phyloP scores from a whole-genome alignment of 805 yeast genomes.

The Naumovozyma dairenensis region DNA sequence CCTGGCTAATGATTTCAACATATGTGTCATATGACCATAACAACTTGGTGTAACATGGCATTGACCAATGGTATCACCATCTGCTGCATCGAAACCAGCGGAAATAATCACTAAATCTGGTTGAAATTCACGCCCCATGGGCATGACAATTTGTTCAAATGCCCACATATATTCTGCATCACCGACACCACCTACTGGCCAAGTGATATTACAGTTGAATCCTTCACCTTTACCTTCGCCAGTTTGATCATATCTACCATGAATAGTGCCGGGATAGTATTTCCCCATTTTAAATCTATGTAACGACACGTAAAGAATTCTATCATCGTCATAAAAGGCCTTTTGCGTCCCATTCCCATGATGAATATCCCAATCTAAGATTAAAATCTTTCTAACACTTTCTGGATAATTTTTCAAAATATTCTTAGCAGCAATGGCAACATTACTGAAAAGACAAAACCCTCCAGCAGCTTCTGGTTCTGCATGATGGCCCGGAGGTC shows the following conservation, averaged over 20 bases:
- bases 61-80: slow-evolving; percentile 93
- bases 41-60: slow-evolving; percentile 94
- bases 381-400: slow-evolving; percentile 69
- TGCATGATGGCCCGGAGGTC: slow-evolving; percentile 99
- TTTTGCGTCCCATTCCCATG: slow-evolving; percentile 98
- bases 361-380: slow-evolving; percentile 97
- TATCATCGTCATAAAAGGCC: slow-evolving; percentile 78
- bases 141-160: slow-evolving; percentile 75
- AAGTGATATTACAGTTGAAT: slow-evolving; percentile 79
- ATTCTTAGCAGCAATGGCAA: slow-evolving; percentile 90
- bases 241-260: slow-evolving; percentile 69
- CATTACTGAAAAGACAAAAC: slow-evolving; percentile 90
- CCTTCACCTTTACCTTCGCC: slow-evolving; percentile 89
- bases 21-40: slow-evolving; percentile 92
- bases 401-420: slow-evolving; percentile 80
- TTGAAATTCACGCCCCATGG: slow-evolving; percentile 76
- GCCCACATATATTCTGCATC: slow-evolving; percentile 96
- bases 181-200: slow-evolving; percentile 86
- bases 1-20: slow-evolving; percentile 75
- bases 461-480: slow-evolving; percentile 98
- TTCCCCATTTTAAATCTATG: slow-evolving; percentile 89
- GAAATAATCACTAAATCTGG: slow-evolving; percentile 91
- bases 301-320: slow-evolving; percentile 81
- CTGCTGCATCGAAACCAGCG: slow-evolving; percentile 98
- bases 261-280: slow-evolving; percentile 88